Conservation (phyloP, 139 green algal genomes). For the Micractinium sp. region DNA sequence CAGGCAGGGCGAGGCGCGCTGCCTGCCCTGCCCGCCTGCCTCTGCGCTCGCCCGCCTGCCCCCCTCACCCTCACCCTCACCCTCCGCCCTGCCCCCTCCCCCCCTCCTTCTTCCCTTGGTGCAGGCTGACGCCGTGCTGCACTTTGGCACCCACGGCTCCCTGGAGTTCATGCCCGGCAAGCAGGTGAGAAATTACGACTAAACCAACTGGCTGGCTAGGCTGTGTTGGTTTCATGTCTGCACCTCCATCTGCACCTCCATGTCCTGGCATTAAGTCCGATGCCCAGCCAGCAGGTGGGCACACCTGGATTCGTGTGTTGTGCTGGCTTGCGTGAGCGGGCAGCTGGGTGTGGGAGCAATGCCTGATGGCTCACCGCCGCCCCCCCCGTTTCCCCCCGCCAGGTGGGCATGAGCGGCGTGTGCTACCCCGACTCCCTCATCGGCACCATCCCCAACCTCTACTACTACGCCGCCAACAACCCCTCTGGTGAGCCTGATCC, state of each 20-base stretch:
- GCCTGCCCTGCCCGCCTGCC: neutral
- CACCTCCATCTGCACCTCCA: neutral
- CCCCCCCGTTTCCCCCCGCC: neutral
- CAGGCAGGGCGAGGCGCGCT: too few species aligned
- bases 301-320: too few species aligned
- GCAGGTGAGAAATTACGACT: conserved; percentile 51
- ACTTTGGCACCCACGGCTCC: conserved; percentile 99
- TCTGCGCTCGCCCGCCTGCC: neutral
- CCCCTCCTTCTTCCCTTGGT: neutral
- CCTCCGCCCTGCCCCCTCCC: neutral
- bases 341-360: too few species aligned
- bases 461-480: conserved; percentile 99
- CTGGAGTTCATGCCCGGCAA: conserved; percentile 99
- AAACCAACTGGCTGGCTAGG: neutral
- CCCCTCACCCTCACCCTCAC: neutral
- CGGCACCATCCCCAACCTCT: conserved; percentile 97
- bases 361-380: too few species aligned
- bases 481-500: conserved; percentile 65
- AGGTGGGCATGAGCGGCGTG: conserved; percentile 93
- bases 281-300: too few species aligned
- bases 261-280: neutral
- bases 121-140: conserved; percentile 91
- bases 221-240: neutral
- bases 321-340: neutral
- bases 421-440: conserved; percentile 99